Conservation (phyloP, 2,329 filamentous ascomycete species). For the Phialophora chinensis region DNA sequence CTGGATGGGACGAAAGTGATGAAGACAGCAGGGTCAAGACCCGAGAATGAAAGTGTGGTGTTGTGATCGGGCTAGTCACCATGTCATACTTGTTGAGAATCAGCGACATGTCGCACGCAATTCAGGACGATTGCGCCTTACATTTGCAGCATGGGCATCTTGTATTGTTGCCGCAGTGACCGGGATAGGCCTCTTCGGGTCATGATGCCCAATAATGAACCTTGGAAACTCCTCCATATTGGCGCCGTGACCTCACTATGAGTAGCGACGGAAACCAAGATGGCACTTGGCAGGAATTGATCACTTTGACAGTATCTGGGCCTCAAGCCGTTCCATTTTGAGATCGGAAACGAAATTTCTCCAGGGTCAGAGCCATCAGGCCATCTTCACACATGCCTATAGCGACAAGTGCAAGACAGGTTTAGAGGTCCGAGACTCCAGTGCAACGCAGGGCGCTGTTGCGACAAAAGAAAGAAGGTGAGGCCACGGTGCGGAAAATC, state of each 20-base stretch:
- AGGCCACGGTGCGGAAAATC: not conserved
- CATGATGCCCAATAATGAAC: conserved; percentile 68
- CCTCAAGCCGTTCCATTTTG: conserved; percentile 5
- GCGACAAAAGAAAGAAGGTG: conserved; percentile 15
- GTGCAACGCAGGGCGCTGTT: not conserved
- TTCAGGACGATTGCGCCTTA: conserved; percentile 42
- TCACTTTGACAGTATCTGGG: not conserved
- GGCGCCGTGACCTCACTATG: not conserved
- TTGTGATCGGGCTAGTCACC: conserved; percentile 68
- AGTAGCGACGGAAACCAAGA: not conserved
- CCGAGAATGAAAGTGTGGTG: conserved; percentile 63
- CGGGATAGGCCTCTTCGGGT: conserved; percentile 57
- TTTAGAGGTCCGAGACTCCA: not conserved
- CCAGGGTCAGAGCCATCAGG: not conserved
- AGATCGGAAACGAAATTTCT: not conserved
- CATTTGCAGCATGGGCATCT: conserved; percentile 63
- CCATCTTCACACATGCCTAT: not conserved
- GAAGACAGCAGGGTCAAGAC: conserved; percentile 61
- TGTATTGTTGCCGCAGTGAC: conserved; percentile 59
- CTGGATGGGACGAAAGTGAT: conserved; percentile 54
- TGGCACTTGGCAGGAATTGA: not conserved
- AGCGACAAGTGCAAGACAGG: not conserved
- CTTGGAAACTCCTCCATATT: conserved; percentile 48
- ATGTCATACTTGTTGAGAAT: conserved; percentile 64
- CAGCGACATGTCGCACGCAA: conserved; percentile 23